phyloP scores from a whole-genome alignment of 1,139 yeast species.

The Lodderomyces margitis region DNA sequence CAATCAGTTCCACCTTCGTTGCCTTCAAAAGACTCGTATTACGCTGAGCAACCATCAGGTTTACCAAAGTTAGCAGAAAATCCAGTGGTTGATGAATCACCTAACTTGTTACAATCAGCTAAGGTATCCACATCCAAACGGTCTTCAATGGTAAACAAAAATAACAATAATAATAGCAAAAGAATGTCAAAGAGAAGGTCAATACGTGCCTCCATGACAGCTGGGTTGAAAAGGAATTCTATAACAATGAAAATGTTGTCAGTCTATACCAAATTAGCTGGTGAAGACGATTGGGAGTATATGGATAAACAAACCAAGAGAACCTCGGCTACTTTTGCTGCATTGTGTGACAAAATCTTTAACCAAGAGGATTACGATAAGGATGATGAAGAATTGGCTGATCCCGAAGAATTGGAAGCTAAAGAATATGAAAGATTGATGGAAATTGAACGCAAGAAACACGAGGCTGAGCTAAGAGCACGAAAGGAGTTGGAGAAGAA shows the following conservation, averaged over 20 bases:
- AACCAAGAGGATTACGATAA: conserved; percentile 56
- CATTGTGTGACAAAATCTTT: conserved; percentile 72
- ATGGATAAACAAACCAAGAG: conserved; percentile 73
- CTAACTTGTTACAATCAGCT: conserved; percentile 32
- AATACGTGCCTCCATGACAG: conserved; percentile 40
- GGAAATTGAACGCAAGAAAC: conserved; percentile 52
- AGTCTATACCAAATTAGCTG: conserved; percentile 67
- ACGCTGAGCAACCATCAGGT: conserved; percentile 6
- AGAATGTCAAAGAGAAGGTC: conserved; percentile 40
- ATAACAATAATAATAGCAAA: conserved; percentile 17
- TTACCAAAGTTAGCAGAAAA: conserved; percentile 16
- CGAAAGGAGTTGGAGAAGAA: conserved; percentile 48
- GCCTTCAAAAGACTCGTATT: conserved; percentile 38
- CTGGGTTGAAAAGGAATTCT: conserved; percentile 61
- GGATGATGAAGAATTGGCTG: conserved; percentile 51
- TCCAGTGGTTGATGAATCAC: conserved; percentile 26
- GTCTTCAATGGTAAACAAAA: conserved; percentile 23
- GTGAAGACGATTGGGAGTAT: conserved; percentile 67
- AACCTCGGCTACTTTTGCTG: conserved; percentile 75
- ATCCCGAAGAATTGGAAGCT: conserved; percentile 50
- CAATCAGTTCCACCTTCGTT: conserved; percentile 23
- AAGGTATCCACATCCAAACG: conserved; percentile 31
- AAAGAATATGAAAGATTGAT: conserved; percentile 47
- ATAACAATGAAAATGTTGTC: conserved; percentile 67
- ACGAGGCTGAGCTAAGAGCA: conserved; percentile 46